These are phyloP conservation scores for Skeletonema marinoi DNA, from an alignment of 108 stramenopile genomes.

Conservation along the genomic window DNA sequence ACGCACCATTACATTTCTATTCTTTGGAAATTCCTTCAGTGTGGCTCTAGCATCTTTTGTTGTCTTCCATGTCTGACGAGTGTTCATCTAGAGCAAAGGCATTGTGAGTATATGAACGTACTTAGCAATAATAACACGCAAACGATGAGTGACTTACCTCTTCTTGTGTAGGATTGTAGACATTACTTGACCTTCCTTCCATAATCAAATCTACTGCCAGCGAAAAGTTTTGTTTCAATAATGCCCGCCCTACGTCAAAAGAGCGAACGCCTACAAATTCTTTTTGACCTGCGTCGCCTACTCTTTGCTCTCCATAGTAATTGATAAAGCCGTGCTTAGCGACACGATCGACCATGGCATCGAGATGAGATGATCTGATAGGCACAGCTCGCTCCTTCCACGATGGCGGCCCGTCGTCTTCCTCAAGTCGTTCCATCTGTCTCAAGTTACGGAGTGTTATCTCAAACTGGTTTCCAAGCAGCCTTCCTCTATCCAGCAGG, in stretches of 20 bases:
- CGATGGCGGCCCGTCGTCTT: not conserved
- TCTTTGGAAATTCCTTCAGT: constrained; percentile 61
- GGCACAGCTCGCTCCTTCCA: constrained; percentile 48
- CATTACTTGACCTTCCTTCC: constrained; percentile 55
- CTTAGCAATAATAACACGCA: not conserved
- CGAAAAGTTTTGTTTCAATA: constrained; percentile 65
- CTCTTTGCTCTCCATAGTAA: constrained; percentile 88
- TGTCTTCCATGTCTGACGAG: constrained; percentile 66
- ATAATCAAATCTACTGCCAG: constrained; percentile 76
- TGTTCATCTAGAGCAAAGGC: not conserved
- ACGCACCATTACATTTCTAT: constrained; percentile 56
- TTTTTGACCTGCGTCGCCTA: constrained; percentile 66
- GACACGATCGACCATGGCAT: constrained; percentile 58
- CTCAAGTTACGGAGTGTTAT: constrained; percentile 60
- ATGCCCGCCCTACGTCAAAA: constrained; percentile 82
- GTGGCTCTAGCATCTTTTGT: constrained; percentile 59
- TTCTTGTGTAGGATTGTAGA: constrained; percentile 38
- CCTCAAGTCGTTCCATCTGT: constrained; percentile 44
- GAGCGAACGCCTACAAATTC: constrained; percentile 68
- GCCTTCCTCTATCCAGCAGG: constrained; percentile 54
- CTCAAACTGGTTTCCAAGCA: constrained; percentile 79
- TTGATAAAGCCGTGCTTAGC: constrained; percentile 77
- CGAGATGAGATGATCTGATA: constrained; percentile 52
- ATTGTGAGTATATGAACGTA: not conserved
- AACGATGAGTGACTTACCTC: constrained; percentile 18